Evolutionary conservation across 345 rosid species (phyloP).

Genomic region (Moringa oleifera): DNA sequence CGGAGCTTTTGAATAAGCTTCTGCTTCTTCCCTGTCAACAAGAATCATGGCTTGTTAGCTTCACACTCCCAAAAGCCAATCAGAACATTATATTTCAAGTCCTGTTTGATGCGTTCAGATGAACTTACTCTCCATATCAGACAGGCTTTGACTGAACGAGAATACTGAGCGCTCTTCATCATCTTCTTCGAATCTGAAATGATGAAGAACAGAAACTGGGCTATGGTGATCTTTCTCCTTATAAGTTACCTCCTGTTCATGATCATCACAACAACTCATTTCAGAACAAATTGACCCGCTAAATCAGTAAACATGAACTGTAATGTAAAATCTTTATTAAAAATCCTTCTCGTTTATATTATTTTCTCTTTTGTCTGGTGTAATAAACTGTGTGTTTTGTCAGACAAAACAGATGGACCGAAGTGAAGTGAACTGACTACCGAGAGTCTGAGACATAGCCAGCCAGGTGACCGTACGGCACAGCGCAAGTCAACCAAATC

Average conservation of each 20-base stretch:
- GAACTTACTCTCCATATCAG: slow-evolving; percentile 35
- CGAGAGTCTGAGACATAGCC: not conserved
- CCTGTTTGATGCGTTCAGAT: too few species aligned
- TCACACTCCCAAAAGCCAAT: not conserved
- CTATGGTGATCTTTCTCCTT: slow-evolving; percentile 39
- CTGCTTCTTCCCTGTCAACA: slow-evolving; percentile 28
- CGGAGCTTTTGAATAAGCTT: slow-evolving; percentile 34
- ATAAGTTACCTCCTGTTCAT: slow-evolving; percentile 31
- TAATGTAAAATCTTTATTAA: too few species aligned
- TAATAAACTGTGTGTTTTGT: not conserved
- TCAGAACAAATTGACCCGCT: too few species aligned
- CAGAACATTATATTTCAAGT: too few species aligned
- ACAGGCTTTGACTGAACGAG: slow-evolving; percentile 36
- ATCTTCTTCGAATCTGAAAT: slow-evolving; percentile 35
- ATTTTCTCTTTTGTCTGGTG: slow-evolving; percentile 15
- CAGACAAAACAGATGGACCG: too few species aligned
- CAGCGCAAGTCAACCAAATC: slow-evolving; percentile 17
- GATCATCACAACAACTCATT: slow-evolving; percentile 1
- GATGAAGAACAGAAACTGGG: slow-evolving; percentile 51
- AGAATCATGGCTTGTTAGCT: not conserved
- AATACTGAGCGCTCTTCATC: slow-evolving; percentile 33
- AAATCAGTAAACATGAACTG: too few species aligned
- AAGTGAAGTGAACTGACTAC: not conserved
- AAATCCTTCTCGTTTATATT: too few species aligned
- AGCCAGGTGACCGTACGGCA: not conserved